These are phyloP conservation scores for Wickerhamomyces tratensis DNA, from an alignment of 805 yeast genomes.

Conservation along the genomic window DNA sequence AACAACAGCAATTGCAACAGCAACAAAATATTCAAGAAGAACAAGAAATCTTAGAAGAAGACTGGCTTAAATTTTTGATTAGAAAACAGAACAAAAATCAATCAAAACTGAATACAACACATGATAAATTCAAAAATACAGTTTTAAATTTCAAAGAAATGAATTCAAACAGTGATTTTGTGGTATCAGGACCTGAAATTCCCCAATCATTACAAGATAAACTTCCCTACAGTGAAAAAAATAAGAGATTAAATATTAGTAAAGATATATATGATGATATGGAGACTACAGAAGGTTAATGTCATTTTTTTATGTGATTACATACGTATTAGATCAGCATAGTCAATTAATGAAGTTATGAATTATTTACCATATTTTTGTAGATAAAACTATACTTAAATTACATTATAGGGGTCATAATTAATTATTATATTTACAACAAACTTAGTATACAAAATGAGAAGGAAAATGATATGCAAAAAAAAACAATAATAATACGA, in stretches of 20 bases:
- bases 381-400: no score
- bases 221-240: slow-evolving; percentile 6
- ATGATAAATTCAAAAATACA: slow-evolving; percentile 12
- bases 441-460: no score
- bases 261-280: no score
- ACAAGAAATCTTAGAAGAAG: slow-evolving; percentile 17
- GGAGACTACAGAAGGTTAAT: no score
- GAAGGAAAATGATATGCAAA: no score
- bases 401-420: no score
- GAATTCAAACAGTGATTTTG: slow-evolving; percentile 7
- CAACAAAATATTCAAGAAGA: slow-evolving; percentile 7
- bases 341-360: no score
- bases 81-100: slow-evolving; percentile 17
- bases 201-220: slow-evolving; percentile 6
- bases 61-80: slow-evolving; percentile 25
- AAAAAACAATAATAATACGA: no score
- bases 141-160: slow-evolving; percentile 6
- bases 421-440: no score
- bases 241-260: not conserved
- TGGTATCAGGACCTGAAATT: slow-evolving; percentile 9
- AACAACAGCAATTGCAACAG: slow-evolving; percentile 5
- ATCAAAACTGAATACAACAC: slow-evolving; percentile 1
- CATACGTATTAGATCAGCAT: no score
- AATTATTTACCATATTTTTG: no score
- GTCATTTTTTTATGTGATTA: no score